These are phyloP conservation scores for Asterophora lycoperdoides DNA, from an alignment of 768 basidiomycete species.

Conservation along the genomic window DNA sequence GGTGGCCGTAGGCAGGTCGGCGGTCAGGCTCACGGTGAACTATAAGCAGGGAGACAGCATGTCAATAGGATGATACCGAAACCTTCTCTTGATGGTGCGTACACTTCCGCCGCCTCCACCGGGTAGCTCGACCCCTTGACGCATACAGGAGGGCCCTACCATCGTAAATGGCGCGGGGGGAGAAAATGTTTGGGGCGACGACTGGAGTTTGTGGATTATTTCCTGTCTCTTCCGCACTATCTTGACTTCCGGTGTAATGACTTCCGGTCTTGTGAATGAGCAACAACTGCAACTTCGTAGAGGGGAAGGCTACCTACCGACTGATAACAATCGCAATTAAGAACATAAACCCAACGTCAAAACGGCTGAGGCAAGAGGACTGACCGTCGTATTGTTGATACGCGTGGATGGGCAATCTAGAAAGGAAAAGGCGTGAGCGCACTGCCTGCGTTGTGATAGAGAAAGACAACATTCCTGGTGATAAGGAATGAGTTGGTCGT, in stretches of 20 bases:
- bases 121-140: conserved; percentile 21
- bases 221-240: conserved; percentile 23
- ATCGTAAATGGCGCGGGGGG: conserved; percentile 43
- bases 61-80: too few relatives aligned
- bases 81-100: conserved; percentile 5
- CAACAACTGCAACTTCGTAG: not conserved
- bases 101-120: conserved; percentile 28
- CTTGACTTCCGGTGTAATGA: conserved; percentile 20
- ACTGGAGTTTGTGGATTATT: conserved; percentile 35
- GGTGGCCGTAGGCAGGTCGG: conserved; percentile 4
- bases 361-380: not conserved
- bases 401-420: conserved; percentile 23
- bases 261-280: conserved; percentile 9
- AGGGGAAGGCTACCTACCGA: not conserved
- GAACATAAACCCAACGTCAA: not conserved
- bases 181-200: conserved; percentile 31
- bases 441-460: not conserved
- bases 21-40: conserved; percentile 32
- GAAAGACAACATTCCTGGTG: conserved; percentile 13
- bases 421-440: not conserved
- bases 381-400: conserved; percentile 30
- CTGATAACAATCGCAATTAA: not conserved
- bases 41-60: conserved; percentile 5
- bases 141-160: conserved; percentile 40
- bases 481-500: conserved; percentile 28